These are phyloP conservation scores for Buddleja alternifolia DNA, from an alignment of 257 asterid genomes.

Conservation along the genomic window DNA sequence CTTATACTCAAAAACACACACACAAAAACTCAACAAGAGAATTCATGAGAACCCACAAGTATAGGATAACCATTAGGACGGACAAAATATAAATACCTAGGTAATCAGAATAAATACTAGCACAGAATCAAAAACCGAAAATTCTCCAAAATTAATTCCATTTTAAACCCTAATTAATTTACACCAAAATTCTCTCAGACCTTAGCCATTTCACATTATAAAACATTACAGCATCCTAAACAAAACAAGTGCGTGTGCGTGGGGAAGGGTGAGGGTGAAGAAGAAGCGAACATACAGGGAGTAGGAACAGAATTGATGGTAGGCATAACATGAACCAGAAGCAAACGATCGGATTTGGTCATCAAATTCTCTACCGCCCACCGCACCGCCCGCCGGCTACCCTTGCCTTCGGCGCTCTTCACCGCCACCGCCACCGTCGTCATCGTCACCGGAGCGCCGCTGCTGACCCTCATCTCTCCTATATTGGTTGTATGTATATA, in stretches of 20 bases:
- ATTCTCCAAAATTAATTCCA: slow-evolving; percentile 7
- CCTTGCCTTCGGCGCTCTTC: slow-evolving; percentile 70
- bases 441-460: slow-evolving; percentile 40
- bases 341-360: slow-evolving; percentile 46
- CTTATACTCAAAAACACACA: no score
- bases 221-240: background rate
- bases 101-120: background rate
- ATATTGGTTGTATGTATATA: background rate
- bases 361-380: slow-evolving; percentile 81
- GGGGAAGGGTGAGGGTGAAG: background rate
- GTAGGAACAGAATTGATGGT: slow-evolving; percentile 62
- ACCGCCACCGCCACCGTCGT: slow-evolving; percentile 72
- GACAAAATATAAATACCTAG: no score
- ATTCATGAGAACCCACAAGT: slow-evolving; percentile 12
- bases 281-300: slow-evolving; percentile 58
- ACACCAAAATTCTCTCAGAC: no score
- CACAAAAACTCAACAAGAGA: background rate
- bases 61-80: no score
- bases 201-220: slow-evolving; percentile 20
- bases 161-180: slow-evolving; percentile 24
- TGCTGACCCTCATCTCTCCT: slow-evolving; percentile 28
- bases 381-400: slow-evolving; percentile 77
- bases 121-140: background rate
- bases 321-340: slow-evolving; percentile 76
- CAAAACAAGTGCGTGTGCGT: background rate